Percentiles rank a stretch among this genome's conserved stretches.
phyloP scores from a whole-genome alignment of 208 protist genomes.

The Leishmania mexicana region DNA sequence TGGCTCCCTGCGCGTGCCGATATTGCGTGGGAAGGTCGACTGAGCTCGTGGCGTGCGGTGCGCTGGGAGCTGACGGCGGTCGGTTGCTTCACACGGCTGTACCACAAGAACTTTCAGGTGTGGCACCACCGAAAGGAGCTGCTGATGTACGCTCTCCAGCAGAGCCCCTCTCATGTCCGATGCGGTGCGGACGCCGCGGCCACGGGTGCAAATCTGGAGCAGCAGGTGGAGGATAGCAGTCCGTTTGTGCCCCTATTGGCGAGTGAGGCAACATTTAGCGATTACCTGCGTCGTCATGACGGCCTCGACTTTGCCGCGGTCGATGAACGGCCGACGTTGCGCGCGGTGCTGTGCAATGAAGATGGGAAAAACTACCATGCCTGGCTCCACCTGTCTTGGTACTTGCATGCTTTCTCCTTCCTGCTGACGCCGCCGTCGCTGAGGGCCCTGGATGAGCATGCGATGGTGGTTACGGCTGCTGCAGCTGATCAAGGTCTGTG shows the following conservation, averaged over 20 bases:
- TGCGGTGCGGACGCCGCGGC: neutral
- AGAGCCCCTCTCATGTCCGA: conserved; percentile 7
- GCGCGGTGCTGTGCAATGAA: conserved; percentile 36
- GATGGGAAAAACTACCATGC: conserved; percentile 89
- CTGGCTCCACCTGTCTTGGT: conserved; percentile 80
- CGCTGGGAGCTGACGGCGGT: conserved; percentile 65
- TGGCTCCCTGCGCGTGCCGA: conserved; percentile 30
- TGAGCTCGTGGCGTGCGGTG: conserved; percentile 64
- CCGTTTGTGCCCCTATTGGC: neutral
- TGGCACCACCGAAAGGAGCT: conserved; percentile 83
- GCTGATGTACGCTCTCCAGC: conserved; percentile 44
- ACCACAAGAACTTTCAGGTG: conserved; percentile 86
- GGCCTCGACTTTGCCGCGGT: conserved; percentile 54
- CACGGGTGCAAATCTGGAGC: neutral
- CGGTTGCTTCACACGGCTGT: conserved; percentile 41
- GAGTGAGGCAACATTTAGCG: conserved; percentile 16
- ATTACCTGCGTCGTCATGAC: conserved; percentile 37
- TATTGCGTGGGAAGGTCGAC: conserved; percentile 6
- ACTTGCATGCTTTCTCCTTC: conserved; percentile 68
- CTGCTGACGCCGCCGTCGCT: conserved; percentile 44
- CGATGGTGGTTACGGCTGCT: neutral
- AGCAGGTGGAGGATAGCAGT: neutral
- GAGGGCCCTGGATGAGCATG: conserved; percentile 10
- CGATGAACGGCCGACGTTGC: conserved; percentile 57
- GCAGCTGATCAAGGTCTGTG: neutral